These are phyloP conservation scores for Geopyxis carbonaria DNA, from an alignment of 495 filamentous ascomycete genomes.

Conservation along the genomic window DNA sequence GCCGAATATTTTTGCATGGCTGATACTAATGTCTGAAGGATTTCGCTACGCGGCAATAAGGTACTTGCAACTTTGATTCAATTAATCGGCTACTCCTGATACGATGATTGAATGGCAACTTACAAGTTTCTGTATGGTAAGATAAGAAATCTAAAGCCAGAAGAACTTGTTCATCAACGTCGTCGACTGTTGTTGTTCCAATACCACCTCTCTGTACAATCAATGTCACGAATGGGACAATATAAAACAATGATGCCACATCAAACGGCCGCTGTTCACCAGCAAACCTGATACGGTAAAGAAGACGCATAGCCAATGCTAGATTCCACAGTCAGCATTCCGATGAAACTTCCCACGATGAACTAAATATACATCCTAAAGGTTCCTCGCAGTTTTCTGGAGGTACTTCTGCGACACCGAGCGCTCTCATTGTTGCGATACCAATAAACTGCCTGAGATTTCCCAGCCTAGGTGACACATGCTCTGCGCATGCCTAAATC, in stretches of 20 bases:
- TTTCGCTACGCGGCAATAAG: slow-evolving; percentile 55
- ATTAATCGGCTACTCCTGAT: slow-evolving; percentile 15
- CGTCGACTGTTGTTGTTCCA: slow-evolving; percentile 46
- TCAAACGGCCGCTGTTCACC: slow-evolving; percentile 88
- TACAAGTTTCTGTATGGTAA: slow-evolving; percentile 63
- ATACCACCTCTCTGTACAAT: slow-evolving; percentile 65
- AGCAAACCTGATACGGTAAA: slow-evolving; percentile 78
- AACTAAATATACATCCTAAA: slow-evolving; percentile 36
- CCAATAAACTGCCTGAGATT: slow-evolving; percentile 64
- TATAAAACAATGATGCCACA: slow-evolving; percentile 63
- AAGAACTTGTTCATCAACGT: slow-evolving; percentile 71
- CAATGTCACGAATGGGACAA: slow-evolving; percentile 61
- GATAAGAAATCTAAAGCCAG: slow-evolving; percentile 80
- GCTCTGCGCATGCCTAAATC: slow-evolving; percentile 19
- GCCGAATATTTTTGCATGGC: slow-evolving; percentile 81
- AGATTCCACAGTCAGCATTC: slow-evolving; percentile 6
- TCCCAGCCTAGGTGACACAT: slow-evolving; percentile 59
- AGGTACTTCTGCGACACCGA: slow-evolving; percentile 54
- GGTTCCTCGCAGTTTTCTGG: slow-evolving; percentile 57
- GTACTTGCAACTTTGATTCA: slow-evolving; percentile 38
- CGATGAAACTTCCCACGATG: slow-evolving; percentile 1
- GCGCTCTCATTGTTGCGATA: slow-evolving; percentile 62
- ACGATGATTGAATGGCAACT: slow-evolving; percentile 10
- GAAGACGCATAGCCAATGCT: slow-evolving; percentile 70
- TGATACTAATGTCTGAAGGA: slow-evolving; percentile 49